Evolutionary conservation across 441 rosid genomes (phyloP).

Genomic region (Adansonia grandidieri): DNA sequence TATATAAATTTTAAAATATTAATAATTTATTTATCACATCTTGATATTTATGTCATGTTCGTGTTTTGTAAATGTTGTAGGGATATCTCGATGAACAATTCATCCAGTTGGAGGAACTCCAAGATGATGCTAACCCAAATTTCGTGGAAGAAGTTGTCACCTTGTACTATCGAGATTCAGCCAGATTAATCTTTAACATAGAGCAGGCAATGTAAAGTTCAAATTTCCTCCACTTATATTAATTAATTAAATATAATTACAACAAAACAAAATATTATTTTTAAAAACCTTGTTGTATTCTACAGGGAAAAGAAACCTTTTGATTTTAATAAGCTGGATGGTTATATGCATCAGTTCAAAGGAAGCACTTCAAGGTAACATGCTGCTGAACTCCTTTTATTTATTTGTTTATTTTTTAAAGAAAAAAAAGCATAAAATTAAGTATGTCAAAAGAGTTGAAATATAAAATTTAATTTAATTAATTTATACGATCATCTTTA

Average conservation of each 20-base stretch:
- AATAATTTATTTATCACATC: too few relatives aligned
- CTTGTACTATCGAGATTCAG: conserved; percentile 82
- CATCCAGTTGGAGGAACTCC: conserved; percentile 84
- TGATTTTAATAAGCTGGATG: conserved; percentile 74
- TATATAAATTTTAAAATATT: background rate
- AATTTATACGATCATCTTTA: too few relatives aligned
- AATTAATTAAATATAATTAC: too few relatives aligned
- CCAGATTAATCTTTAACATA: conserved; percentile 60
- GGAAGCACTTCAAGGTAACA: conserved; percentile 88
- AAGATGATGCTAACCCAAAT: conserved; percentile 91
- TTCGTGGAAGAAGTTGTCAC: conserved; percentile 90
- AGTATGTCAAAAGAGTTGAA: too few relatives aligned
- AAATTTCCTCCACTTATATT: background rate
- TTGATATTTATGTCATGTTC: too few relatives aligned
- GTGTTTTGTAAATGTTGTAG: conserved; percentile 32
- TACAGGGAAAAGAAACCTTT: conserved; percentile 68
- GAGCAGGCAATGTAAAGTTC: conserved; percentile 76
- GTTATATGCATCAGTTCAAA: conserved; percentile 86
- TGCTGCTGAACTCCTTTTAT: background rate
- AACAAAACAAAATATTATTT: too few relatives aligned
- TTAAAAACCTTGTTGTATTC: background rate
- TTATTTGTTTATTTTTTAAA: too few relatives aligned
- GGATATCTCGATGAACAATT: conserved; percentile 92
- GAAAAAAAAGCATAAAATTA: too few relatives aligned
- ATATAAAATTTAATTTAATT: too few relatives aligned